Conservation (phyloP, 176 grass and related monocot genomes). For the Tillandsia leiboldiana region DNA sequence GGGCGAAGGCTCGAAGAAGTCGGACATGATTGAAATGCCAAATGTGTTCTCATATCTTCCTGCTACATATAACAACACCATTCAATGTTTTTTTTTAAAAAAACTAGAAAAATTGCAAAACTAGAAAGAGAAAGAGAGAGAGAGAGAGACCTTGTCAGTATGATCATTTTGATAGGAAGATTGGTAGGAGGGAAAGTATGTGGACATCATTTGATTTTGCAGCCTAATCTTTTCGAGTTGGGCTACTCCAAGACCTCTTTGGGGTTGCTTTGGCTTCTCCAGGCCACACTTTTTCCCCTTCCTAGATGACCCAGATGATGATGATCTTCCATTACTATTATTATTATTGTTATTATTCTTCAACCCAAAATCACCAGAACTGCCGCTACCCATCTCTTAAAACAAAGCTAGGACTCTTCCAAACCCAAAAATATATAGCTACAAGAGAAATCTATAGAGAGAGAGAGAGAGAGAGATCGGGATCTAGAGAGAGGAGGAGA, state of each 20-base stretch:
- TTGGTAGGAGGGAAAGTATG: background rate
- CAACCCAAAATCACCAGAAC: background rate
- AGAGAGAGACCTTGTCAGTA: background rate
- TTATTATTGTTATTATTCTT: background rate
- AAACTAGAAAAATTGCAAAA: background rate
- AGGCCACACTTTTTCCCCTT: background rate
- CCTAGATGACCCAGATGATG: background rate
- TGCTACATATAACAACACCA: background rate
- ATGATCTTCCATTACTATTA: background rate
- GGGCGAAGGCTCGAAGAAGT: background rate
- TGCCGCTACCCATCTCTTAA: background rate
- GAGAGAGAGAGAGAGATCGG: background rate
- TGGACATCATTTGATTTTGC: slow-evolving; percentile 1
- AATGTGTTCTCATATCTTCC: background rate
- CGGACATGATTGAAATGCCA: background rate
- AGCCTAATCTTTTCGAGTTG: slow-evolving; percentile 1
- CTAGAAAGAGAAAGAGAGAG: background rate
- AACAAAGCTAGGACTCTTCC: background rate
- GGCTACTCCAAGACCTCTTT: slow-evolving; percentile 2
- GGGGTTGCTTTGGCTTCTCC: background rate
- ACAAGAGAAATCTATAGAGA: background rate
- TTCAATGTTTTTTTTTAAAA: background rate
- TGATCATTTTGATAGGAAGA: background rate
- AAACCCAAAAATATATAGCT: background rate
- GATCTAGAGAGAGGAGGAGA: background rate